Evolutionary conservation across 169 alveolate species (phyloP).

Genomic region (Plasmodium falciparum): DNA sequence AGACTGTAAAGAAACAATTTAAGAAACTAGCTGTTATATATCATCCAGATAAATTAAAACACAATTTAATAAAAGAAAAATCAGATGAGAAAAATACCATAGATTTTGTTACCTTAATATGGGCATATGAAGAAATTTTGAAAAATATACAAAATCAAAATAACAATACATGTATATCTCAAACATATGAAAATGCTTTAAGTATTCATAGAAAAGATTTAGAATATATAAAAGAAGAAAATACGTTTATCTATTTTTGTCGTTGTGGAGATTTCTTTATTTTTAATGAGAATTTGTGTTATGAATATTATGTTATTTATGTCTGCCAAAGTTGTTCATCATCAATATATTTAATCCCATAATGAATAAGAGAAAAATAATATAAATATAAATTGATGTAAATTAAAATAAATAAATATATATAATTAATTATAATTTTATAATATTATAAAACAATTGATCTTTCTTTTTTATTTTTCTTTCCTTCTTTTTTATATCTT

Average conservation of each 20-base stretch:
- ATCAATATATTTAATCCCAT: conserved; percentile 57
- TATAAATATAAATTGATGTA: neutral
- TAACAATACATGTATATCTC: conserved; percentile 8
- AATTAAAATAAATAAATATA: neutral
- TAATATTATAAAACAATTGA: conserved; percentile 1
- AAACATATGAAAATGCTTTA: conserved; percentile 60
- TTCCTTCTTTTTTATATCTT: no score
- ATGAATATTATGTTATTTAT: conserved; percentile 49
- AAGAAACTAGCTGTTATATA: conserved; percentile 64
- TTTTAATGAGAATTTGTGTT: conserved; percentile 41
- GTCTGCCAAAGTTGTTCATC: conserved; percentile 70
- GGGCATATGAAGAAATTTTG: conserved; percentile 74
- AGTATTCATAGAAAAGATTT: conserved; percentile 45
- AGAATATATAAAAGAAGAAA: conserved; percentile 42
- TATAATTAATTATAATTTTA: neutral
- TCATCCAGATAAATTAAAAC: conserved; percentile 55
- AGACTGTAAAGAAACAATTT: conserved; percentile 47
- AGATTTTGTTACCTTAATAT: conserved; percentile 55
- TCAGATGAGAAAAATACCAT: conserved; percentile 13
- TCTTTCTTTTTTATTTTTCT: neutral
- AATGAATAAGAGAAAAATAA: neutral
- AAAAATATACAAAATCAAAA: conserved; percentile 31
- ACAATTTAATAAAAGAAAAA: conserved; percentile 34
- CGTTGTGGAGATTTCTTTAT: conserved; percentile 71
- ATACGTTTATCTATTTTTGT: conserved; percentile 43